phyloP scores from a whole-genome alignment of 768 basidiomycete genomes.

The Calocybe cyanea region DNA sequence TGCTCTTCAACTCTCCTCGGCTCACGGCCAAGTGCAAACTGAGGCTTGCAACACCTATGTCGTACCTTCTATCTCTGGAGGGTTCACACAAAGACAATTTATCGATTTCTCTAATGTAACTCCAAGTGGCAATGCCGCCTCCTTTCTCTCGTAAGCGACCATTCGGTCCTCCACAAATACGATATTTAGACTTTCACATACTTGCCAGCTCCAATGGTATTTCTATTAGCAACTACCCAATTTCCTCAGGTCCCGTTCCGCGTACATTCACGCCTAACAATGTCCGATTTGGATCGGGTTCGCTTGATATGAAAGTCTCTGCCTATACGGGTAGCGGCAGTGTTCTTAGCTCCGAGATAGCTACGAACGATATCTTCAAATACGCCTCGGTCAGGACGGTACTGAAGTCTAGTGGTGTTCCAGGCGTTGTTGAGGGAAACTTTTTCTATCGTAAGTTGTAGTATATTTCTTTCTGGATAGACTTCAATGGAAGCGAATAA shows the following conservation, averaged over 20 bases:
- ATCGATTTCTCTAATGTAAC: conserved; percentile 24
- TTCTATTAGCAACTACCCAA: conserved; percentile 25
- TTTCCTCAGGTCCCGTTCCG: conserved; percentile 18
- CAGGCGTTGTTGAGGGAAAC: conserved; percentile 32
- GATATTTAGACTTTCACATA: background rate
- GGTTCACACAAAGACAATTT: conserved; percentile 22
- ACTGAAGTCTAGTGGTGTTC: conserved; percentile 28
- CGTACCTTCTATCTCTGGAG: conserved; percentile 23
- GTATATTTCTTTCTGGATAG: background rate
- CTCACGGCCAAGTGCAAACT: conserved; percentile 3
- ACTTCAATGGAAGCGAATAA: background rate
- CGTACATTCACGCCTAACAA: conserved; percentile 25
- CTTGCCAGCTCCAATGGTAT: conserved; percentile 19
- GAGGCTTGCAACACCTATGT: conserved; percentile 24
- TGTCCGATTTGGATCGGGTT: conserved; percentile 27
- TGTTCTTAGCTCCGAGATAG: conserved; percentile 26
- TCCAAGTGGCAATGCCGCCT: conserved; percentile 17
- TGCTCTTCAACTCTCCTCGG: conserved; percentile 1
- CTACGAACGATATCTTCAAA: conserved; percentile 23
- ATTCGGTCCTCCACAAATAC: background rate
- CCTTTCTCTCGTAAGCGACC: conserved; percentile 21
- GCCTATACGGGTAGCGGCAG: conserved; percentile 26
- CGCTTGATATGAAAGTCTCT: conserved; percentile 29
- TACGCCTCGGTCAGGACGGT: conserved; percentile 33
- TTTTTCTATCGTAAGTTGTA: conserved; percentile 29